Evolutionary conservation across 2,329 filamentous ascomycete species (phyloP), one percentile per base, ranked within the genome.

Genomic region (Trichoderma sp.): DNA sequence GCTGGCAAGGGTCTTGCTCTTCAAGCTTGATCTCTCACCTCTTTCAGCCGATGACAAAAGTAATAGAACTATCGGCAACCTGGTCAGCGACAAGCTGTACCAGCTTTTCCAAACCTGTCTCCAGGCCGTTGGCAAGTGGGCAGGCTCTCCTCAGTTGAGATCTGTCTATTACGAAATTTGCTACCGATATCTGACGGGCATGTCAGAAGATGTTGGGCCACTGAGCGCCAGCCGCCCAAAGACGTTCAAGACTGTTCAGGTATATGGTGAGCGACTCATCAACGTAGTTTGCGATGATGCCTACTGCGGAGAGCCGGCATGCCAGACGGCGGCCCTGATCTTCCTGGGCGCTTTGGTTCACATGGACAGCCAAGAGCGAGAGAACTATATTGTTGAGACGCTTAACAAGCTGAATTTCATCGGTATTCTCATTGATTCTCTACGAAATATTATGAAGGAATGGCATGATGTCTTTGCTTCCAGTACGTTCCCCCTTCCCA

Each of bases 241-340:
- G 78, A 91, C 92, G 1, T 87, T 97, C 75, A 94, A 93, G 79
- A 89, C 91, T 5, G 90, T 94, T 53, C 84, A 85, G 64, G 80
- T 85, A 13, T 88, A 88, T 58, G 95, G 96, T 50, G 92, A 94
- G 76, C 88, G 92, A 69, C 85, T 98, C 50, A 88, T 98, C 73
- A 94, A 95, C 76, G 90, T 94, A 30, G 86, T 98, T 57, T 98
- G 95, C 78, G 96, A 99, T 77, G 96, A 99, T 82, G 95, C 94
- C 23, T 95, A 95, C 79, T 91, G 92, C 72, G 94, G 94, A 50
- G 92, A 95, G 77, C 88, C 92, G 47, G 88, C 87, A 13, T 97
- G 93, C 80, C 93, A 97, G 78, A 90, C 97, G 4, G 92, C 95
- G 1, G 94, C 96, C 12, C 85, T 98, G 57, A 88, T 98, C 47